Percentiles rank a stretch among this genome's conserved stretches.
Evolutionary conservation across 2,329 filamentous ascomycete genomes (phyloP).

Genomic region (Aspergillaceae sp.): DNA sequence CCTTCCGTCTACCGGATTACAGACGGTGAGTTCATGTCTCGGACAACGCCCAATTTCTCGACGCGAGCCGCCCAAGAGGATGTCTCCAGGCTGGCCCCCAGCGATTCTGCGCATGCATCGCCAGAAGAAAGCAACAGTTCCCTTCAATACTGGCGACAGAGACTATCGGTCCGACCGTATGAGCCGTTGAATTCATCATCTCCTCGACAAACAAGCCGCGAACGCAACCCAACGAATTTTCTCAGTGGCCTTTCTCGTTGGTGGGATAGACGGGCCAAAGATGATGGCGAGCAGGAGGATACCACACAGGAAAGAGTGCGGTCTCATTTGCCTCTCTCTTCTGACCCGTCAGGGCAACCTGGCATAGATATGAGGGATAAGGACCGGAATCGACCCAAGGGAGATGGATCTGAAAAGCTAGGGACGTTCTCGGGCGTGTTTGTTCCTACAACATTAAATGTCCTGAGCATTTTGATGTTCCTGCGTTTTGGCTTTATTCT

Average conservation of each 20-base stretch:
- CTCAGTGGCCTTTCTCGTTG: conserved; percentile 18
- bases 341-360: conserved; percentile 17
- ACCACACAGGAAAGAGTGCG: conserved; percentile 2
- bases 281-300: conserved; percentile 4
- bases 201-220: conserved; percentile 7
- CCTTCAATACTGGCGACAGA: conserved; percentile 13
- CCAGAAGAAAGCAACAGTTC: conserved; percentile 16
- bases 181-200: conserved; percentile 7
- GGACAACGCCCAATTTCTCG: conserved; percentile 32
- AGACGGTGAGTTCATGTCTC: conserved; percentile 18
- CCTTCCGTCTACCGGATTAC: neutral
- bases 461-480: conserved; percentile 87
- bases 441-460: conserved; percentile 80
- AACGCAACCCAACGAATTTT: conserved; percentile 12
- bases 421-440: conserved; percentile 73
- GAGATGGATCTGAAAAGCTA: conserved; percentile 51
- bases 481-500: conserved; percentile 78
- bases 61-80: conserved; percentile 32
- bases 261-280: conserved; percentile 12
- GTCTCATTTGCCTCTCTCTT: conserved; percentile 8
- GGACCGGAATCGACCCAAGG: conserved; percentile 17
- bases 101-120: conserved; percentile 15
- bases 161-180: conserved; percentile 4
- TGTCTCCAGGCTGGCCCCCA: conserved; percentile 26
- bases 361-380: conserved; percentile 19